Base-by-base conservation (phyloP, 2,329 filamentous ascomycete species). In the Cordyceps javanica region DNA sequence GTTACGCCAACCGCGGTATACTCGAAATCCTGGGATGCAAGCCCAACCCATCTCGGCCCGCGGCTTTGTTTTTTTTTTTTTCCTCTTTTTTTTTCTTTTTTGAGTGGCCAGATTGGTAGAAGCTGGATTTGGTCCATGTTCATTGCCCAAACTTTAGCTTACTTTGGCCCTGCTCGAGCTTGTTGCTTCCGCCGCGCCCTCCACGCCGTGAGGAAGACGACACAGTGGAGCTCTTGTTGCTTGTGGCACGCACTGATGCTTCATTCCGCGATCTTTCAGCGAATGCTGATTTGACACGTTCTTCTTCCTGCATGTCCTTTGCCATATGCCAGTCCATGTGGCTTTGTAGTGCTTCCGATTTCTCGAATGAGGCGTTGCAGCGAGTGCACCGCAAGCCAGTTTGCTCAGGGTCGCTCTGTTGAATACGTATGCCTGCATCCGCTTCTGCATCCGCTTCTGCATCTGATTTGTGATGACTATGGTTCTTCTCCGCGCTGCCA, bases 281-380 rank as follows among this genome's bases (percentile, higher is more conserved):
- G 70, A 79, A 76, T 75, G 70, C 66, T 60, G 70, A 66, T 59
- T 63, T 75, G 71, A 73, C 77, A 77, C 79, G 78, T 73, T 88
- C 81, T 58, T 78, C 72, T 2, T 85, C 81, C 62, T 92, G 87
- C 30, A 99, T 78, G 64, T 93, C 89, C 73, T 89, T 90, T 46
- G 94, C 94, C 73, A 96, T 88, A 73, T 99, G 94, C 87, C 92
- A 97, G 70, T 99, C 94, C 55, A 87, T 79, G 70, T 99, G 94
- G 72, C 89, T 92, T 62, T 86, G 81, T 48, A 85, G 68, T 64
- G 81, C 80, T 57, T 87, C 82, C 26, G 75, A 68, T 39, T 78
- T 75, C 13, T 79, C 76, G 34, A 94, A 75, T n/a, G 70, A 68
- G 65, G 81, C 78, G 59, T 81, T 78, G 70, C 91, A 96, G 61